Base-by-base conservation (phyloP, 441 rosid genomes). In the Flueggea neowawraea region DNA sequence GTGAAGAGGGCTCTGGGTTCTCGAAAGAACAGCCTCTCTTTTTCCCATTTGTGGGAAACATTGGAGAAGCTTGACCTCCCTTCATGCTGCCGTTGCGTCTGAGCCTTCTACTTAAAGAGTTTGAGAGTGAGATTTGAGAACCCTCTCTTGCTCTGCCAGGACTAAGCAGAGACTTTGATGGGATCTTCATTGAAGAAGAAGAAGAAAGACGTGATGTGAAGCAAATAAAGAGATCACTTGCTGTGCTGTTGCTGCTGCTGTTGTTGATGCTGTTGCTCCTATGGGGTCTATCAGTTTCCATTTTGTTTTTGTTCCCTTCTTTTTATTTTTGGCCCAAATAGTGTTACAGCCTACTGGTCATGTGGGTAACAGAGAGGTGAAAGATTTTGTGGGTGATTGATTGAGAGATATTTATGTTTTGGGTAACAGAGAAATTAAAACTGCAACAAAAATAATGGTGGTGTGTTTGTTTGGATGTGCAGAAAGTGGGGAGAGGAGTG, bases 1-100 rank as follows among this genome's bases (percentile, higher is more conserved):
- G 98, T 16, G 98, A 90, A 66, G 96, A 80, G 0, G 97, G 97
- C 68, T 90, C 96, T 0, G 94, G 89, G 74, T 71, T 89, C 3
- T 75, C 91, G 62, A 83, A 87, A 52, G 74, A 74, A 49, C 84
- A 66, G 16, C 86, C 89, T 8, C 88, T 78, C 64, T 84, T 90
- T 57, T 85, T 84, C 36, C 77, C 79, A 4, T 73, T 57, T 5
- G 65, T 15, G 0, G 89, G 84, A 32, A 93, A 93, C 96, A 93
- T 90, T 0, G 97, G 98, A 0, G 97, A 90, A 64, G 94, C 87
- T 10, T 80, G 77, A 12, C 89, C 96, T 7, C 92, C 91, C 65
- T 76, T 86, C 57, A 88, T 62, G 76, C 97, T 90, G 14, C 95
- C 92, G 54, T 80, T 88, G 33, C 68, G 80, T 41, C 83, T 77